Evolutionary conservation across 2,329 filamentous ascomycete species (phyloP).

Genomic region (Septoria linicola): DNA sequence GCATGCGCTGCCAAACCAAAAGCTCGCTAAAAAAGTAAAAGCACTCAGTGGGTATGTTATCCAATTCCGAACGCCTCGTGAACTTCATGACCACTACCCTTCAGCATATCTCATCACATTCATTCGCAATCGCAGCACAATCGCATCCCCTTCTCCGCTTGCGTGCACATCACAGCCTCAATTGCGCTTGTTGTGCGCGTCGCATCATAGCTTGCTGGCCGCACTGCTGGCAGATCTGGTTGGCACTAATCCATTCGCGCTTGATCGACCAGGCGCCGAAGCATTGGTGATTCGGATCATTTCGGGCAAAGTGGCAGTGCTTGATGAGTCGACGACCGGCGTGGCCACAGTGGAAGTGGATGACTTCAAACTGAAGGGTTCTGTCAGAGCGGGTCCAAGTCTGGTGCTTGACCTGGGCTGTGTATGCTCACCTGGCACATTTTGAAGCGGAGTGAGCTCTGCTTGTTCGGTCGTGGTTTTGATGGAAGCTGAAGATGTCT

Average conservation of each 20-base stretch:
- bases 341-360: constrained; percentile 65
- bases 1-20: too few relatives aligned
- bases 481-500: not conserved
- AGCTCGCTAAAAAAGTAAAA: constrained; percentile 25
- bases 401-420: too few relatives aligned
- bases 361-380: constrained; percentile 61
- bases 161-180: constrained; percentile 14
- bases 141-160: not conserved
- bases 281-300: constrained; percentile 68
- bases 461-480: not conserved
- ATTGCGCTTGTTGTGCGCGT: constrained; percentile 31
- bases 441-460: constrained; percentile 4
- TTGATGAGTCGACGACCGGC: constrained; percentile 59
- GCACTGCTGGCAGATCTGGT: constrained; percentile 51
- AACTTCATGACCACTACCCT: not conserved
- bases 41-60: constrained; percentile 37
- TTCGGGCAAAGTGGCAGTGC: constrained; percentile 73
- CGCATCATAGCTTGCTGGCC: constrained; percentile 29
- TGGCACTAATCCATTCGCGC: constrained; percentile 59
- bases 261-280: constrained; percentile 64
- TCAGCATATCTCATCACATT: not conserved
- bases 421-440: constrained; percentile 35
- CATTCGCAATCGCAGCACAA: not conserved
- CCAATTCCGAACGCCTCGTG: constrained; percentile 23
- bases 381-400: too few relatives aligned